phyloP scores from a whole-genome alignment of 352 stramenopile species.

The Phytophthora fragariaefolia region DNA sequence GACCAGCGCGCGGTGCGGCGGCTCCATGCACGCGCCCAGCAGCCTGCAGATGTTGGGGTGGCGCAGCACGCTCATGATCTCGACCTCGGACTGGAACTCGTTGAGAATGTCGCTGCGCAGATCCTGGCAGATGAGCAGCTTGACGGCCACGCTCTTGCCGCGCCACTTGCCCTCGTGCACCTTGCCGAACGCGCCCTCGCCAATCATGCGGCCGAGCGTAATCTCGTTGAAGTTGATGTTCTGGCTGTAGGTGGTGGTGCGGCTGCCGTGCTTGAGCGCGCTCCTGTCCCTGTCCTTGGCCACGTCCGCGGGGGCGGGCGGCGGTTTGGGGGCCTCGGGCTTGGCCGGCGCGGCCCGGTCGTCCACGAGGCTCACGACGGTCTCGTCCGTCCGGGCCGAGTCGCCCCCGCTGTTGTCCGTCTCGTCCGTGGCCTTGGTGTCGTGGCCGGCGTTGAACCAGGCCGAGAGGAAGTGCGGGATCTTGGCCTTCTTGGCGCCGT shows the following conservation, averaged over 20 bases:
- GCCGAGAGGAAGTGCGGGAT: conserved; percentile 75
- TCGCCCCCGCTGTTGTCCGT: conserved; percentile 32
- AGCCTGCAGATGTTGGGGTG: conserved; percentile 97
- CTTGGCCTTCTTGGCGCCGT: conserved; percentile 75
- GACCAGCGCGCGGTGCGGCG: conserved; percentile 93
- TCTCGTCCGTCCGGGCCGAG: conserved; percentile 31
- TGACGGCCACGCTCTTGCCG: conserved; percentile 69
- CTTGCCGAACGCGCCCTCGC: conserved; percentile 72
- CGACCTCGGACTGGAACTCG: conserved; percentile 74
- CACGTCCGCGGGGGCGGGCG: conserved; percentile 25
- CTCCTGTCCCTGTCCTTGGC: conserved; percentile 26
- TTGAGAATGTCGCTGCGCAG: conserved; percentile 65
- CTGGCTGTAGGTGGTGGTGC: conserved; percentile 45
- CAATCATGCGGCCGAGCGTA: conserved; percentile 64
- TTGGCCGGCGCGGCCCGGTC: conserved; percentile 13
- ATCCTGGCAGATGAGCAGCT: conserved; percentile 73
- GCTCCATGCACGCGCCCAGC: conserved; percentile 94
- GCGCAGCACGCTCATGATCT: conserved; percentile 85
- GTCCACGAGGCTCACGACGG: conserved; percentile 32
- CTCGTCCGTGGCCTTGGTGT: conserved; percentile 43
- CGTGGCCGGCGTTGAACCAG: conserved; percentile 66
- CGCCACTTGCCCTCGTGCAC: conserved; percentile 76
- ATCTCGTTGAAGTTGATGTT: conserved; percentile 73
- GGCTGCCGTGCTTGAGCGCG: conserved; percentile 24
- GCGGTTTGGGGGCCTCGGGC: conserved; percentile 17